Conservation (phyloP, 106 monocot species). For the Dioscorea alata region DNA sequence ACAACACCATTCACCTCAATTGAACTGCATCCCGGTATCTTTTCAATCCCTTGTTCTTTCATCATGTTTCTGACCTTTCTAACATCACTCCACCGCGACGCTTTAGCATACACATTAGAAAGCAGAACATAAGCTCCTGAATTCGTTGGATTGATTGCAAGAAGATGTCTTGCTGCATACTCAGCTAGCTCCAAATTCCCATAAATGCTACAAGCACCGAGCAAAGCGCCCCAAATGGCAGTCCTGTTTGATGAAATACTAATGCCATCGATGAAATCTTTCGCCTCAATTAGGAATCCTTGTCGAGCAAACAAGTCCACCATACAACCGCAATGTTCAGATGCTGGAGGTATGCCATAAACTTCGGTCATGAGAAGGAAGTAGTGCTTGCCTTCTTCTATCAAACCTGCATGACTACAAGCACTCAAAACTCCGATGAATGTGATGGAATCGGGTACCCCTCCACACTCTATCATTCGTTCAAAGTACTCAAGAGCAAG, state of each 20-base stretch:
- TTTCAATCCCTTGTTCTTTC: slow-evolving; percentile 25
- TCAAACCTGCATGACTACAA: slow-evolving; percentile 30
- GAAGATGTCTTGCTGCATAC: slow-evolving; percentile 13
- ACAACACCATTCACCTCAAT: slow-evolving; percentile 12
- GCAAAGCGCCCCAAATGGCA: slow-evolving; percentile 8
- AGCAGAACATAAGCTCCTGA: slow-evolving; percentile 39
- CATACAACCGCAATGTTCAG: slow-evolving; percentile 43
- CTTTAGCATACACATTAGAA: slow-evolving; percentile 36
- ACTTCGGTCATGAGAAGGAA: slow-evolving; percentile 24
- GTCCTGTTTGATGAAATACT: neutral
- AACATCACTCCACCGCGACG: slow-evolving; percentile 27
- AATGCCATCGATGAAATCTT: slow-evolving; percentile 11
- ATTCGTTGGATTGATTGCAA: slow-evolving; percentile 19
- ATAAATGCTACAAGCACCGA: slow-evolving; percentile 17
- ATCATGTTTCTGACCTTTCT: slow-evolving; percentile 23
- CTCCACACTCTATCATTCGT: slow-evolving; percentile 24
- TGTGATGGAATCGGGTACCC: slow-evolving; percentile 25
- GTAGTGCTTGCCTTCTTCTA: slow-evolving; percentile 29
- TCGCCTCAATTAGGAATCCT: slow-evolving; percentile 24
- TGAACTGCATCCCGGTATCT: slow-evolving; percentile 27
- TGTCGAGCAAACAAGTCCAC: slow-evolving; percentile 32
- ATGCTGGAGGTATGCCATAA: slow-evolving; percentile 24
- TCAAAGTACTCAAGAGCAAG: slow-evolving; percentile 26
- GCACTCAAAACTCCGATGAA: slow-evolving; percentile 34
- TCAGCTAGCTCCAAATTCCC: slow-evolving; percentile 30